Evolutionary conservation across 768 basidiomycete species (phyloP), one percentile per base, ranked within the genome.

Genomic region (Tulasnella sp.): DNA sequence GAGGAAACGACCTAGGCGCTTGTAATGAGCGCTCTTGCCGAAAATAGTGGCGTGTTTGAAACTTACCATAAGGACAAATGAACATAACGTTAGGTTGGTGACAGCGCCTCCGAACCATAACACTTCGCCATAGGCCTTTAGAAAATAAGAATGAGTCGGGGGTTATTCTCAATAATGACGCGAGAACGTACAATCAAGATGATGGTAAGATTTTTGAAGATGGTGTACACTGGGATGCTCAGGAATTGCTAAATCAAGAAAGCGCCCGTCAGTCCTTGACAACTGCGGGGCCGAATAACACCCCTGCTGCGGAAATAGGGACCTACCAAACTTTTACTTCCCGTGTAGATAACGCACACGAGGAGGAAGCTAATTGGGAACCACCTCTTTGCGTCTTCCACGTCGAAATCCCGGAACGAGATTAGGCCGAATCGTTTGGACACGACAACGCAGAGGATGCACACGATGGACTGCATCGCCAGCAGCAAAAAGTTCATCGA

Each of bases 121-220:
- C 9, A 98, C 94, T 86, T 99, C 98, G 52, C 98, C 98, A 84
- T 99, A 98, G 10, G 98, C 96, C 95, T 97, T 80, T 79, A 21
- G 74, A 7, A 76, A 74, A 34, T 12, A 48, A 12, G 77, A 80
- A 58, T 74, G 31, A 81, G 71, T 21, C 38, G 34, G 76, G 73
- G 19, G n/a, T n/a, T 62, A 78, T 27, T 38, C 24, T n/a, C 38
- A 74, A 8, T 62, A 68, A 34, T 76, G 42, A 77, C 56, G 73
- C 16, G 31, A 18, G 42, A 42, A 88, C 93, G 82, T 81, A 95
- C 97, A 84, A 99, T 99, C 39, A 99, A 89, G 82, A 99, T 99
- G 83, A 99, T 99, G n/a, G 98, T 98, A 83, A 99, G 84, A 85
- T 99, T 99, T 86, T 99, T 99, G 90, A 99, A 99, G 81, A 99